These are phyloP conservation scores for Macroventuria anomochaeta DNA, from an alignment of 2,329 filamentous ascomycete genomes.

Conservation along the genomic window DNA sequence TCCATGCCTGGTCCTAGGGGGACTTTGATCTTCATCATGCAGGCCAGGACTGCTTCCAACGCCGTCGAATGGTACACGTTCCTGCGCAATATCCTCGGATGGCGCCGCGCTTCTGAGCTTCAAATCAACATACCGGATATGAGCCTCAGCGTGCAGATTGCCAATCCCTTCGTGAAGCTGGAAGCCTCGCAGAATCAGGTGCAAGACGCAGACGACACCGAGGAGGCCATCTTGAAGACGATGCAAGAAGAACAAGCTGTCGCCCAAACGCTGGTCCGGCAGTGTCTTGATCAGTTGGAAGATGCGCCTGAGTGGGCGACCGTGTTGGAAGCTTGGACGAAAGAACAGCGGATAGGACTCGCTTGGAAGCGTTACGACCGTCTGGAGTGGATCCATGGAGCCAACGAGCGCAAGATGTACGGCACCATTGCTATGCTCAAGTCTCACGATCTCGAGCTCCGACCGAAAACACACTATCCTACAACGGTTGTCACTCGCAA, in stretches of 20 bases:
- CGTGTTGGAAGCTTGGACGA: constrained; percentile 65
- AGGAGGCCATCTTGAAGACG: constrained; percentile 54
- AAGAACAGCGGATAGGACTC: constrained; percentile 65
- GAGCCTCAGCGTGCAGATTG: constrained; percentile 63
- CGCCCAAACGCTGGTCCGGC: constrained; percentile 62
- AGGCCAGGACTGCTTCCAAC: constrained; percentile 65
- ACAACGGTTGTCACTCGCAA: constrained; percentile 54
- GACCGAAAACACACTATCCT: constrained; percentile 70
- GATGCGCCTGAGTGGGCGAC: constrained; percentile 65
- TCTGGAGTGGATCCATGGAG: constrained; percentile 71
- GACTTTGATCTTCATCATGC: constrained; percentile 66
- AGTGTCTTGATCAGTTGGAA: constrained; percentile 65
- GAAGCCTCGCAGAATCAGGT: constrained; percentile 53
- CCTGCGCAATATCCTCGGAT: constrained; percentile 65
- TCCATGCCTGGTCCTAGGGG: constrained; percentile 63
- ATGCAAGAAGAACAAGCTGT: constrained; percentile 62
- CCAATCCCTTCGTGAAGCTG: constrained; percentile 64
- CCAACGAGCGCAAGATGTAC: constrained; percentile 72
- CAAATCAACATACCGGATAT: constrained; percentile 69
- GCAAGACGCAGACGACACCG: constrained; percentile 53
- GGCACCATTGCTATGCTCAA: constrained; percentile 71
- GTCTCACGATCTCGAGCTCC: constrained; percentile 70
- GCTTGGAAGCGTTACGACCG: constrained; percentile 74
- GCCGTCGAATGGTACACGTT: constrained; percentile 75
- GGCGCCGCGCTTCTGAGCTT: constrained; percentile 62